Evolutionary conservation across 164 flowering plant species (phyloP).

Genomic region (Amborella trichopoda): DNA sequence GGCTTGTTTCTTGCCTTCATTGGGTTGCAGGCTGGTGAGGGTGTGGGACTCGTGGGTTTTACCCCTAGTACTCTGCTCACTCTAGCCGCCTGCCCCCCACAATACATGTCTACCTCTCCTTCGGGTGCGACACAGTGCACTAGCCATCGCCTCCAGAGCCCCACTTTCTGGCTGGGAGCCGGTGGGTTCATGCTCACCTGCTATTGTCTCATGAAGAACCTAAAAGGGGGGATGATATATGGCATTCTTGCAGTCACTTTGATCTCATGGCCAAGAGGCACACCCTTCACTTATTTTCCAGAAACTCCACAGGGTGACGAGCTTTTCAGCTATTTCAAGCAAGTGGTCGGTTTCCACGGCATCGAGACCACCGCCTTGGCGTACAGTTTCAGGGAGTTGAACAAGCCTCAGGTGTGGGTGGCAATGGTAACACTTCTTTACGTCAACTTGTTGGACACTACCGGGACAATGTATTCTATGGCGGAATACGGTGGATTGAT

Average conservation of each 20-base stretch:
- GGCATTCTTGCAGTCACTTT: constrained; percentile 66
- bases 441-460: constrained; percentile 68
- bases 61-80: constrained; percentile 53
- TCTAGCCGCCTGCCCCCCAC: constrained; percentile 36
- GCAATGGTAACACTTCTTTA: constrained; percentile 54
- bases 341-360: constrained; percentile 55
- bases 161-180: constrained; percentile 67
- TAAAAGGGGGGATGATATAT: constrained; percentile 79
- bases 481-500: constrained; percentile 66
- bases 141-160: constrained; percentile 48
- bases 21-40: constrained; percentile 63
- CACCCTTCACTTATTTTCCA: constrained; percentile 60
- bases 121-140: constrained; percentile 28
- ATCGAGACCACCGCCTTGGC: constrained; percentile 57
- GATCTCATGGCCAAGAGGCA: constrained; percentile 65
- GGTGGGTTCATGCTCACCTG: constrained; percentile 51
- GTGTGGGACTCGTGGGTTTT: constrained; percentile 70
- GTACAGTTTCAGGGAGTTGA: constrained; percentile 46
- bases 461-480: constrained; percentile 65
- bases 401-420: constrained; percentile 49
- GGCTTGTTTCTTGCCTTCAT: constrained; percentile 81
- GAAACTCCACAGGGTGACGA: constrained; percentile 43
- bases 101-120: constrained; percentile 31
- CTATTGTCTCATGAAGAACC: constrained; percentile 50
- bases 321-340: constrained; percentile 49